Evolutionary conservation across 108 stramenopile species (phyloP).

Genomic region (Bacterosira constricta): DNA sequence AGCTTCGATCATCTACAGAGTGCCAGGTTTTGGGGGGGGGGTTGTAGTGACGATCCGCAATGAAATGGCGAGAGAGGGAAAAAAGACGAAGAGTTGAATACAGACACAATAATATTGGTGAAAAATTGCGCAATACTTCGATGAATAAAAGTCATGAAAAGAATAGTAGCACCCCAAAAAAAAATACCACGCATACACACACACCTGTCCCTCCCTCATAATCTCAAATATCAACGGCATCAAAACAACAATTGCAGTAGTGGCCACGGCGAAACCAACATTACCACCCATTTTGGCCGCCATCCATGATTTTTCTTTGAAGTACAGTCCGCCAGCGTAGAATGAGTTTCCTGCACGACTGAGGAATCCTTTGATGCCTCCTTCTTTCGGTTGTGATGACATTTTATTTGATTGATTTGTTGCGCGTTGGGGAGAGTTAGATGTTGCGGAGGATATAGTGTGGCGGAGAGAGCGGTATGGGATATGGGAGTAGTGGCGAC

Average conservation of each 20-base stretch:
- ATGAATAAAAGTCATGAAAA: background rate
- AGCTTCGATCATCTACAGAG: constrained; percentile 76
- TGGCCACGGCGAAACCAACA: constrained; percentile 74
- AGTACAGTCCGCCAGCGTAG: constrained; percentile 57
- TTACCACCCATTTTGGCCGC: constrained; percentile 60
- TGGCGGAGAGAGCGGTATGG: too few relatives aligned
- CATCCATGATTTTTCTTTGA: constrained; percentile 65
- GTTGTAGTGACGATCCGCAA: background rate
- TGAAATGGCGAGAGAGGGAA: background rate
- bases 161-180: background rate
- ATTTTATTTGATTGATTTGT: too few relatives aligned
- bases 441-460: too few relatives aligned
- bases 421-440: too few relatives aligned
- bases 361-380: constrained; percentile 87
- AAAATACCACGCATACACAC: constrained; percentile 4
- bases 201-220: constrained; percentile 82
- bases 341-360: constrained; percentile 71
- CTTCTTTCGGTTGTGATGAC: constrained; percentile 36
- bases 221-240: constrained; percentile 92
- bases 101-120: background rate
- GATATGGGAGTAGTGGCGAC: too few relatives aligned
- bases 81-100: background rate
- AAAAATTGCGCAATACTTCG: background rate
- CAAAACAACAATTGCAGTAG: constrained; percentile 80
- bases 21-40: background rate